phyloP scores from a whole-genome alignment of 352 stramenopile species.

The Phytopythium boreale region DNA sequence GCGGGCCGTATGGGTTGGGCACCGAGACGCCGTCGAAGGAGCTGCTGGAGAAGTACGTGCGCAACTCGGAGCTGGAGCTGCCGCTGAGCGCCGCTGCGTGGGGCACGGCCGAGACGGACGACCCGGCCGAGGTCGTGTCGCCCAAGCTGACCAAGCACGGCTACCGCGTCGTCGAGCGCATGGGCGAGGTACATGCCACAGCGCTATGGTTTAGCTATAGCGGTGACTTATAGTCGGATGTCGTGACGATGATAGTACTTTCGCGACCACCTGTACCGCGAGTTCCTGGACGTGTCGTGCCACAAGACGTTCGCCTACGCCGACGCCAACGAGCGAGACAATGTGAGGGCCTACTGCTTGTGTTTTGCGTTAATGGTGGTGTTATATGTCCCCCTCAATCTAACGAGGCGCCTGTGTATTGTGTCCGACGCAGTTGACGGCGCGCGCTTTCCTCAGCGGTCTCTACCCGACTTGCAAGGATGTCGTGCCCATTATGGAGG shows the following conservation, averaged over 20 bases:
- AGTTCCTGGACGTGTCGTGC: slow-evolving; percentile 56
- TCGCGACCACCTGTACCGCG: slow-evolving; percentile 54
- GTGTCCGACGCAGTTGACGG: slow-evolving; percentile 39
- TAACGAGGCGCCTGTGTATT: neutral
- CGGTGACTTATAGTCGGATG: neutral
- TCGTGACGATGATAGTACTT: slow-evolving; percentile 45
- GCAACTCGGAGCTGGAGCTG: slow-evolving; percentile 52
- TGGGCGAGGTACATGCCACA: slow-evolving; percentile 42
- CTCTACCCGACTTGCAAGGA: slow-evolving; percentile 54
- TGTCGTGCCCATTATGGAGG: slow-evolving; percentile 50
- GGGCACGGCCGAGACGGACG: slow-evolving; percentile 66
- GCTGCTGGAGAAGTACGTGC: slow-evolving; percentile 57
- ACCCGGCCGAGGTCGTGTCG: slow-evolving; percentile 57
- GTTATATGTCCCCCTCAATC: too few relatives aligned
- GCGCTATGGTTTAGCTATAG: neutral
- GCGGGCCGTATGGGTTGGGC: slow-evolving; percentile 67
- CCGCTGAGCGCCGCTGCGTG: slow-evolving; percentile 50
- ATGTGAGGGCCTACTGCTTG: slow-evolving; percentile 28
- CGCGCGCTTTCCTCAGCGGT: slow-evolving; percentile 52
- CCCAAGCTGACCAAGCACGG: slow-evolving; percentile 82
- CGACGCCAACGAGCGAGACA: slow-evolving; percentile 72
- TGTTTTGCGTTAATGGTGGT: too few relatives aligned
- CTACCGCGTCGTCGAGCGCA: slow-evolving; percentile 52
- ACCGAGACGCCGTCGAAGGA: slow-evolving; percentile 42
- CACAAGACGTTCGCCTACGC: slow-evolving; percentile 64